Percentiles rank a stretch among this genome's conserved stretches.
Conservation (phyloP, 176 grass and related monocot species). For the Rhynchospora tenuis region DNA sequence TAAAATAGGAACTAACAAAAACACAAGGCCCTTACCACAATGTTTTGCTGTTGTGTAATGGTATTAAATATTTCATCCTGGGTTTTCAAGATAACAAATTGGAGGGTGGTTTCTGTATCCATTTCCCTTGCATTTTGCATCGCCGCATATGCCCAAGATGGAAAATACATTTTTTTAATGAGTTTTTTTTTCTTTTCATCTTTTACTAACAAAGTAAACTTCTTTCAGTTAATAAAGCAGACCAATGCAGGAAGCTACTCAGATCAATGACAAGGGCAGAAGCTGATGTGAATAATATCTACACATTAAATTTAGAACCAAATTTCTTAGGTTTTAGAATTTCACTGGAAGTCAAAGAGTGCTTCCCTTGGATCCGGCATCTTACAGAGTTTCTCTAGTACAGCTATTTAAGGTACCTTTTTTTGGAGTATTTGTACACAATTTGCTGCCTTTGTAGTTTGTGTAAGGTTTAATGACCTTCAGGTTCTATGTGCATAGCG, state of each 20-base stretch:
- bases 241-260: slow-evolving; percentile 13
- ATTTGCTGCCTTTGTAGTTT: background rate
- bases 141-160: background rate
- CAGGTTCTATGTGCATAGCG: background rate
- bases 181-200: background rate
- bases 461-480: background rate
- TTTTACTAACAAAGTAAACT: background rate
- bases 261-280: slow-evolving; percentile 12
- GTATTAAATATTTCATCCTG: background rate
- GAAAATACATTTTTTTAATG: background rate
- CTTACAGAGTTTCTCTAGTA: slow-evolving; percentile 1
- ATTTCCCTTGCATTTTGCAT: background rate
- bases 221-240: slow-evolving; percentile 24
- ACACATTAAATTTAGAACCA: slow-evolving; percentile 9
- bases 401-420: background rate
- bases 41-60: background rate
- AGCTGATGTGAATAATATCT: slow-evolving; percentile 21
- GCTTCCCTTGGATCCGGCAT: slow-evolving; percentile 8
- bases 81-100: background rate
- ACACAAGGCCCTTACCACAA: background rate
- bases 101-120: background rate
- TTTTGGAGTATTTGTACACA: background rate
- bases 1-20: background rate
- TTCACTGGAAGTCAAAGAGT: slow-evolving; percentile 1
- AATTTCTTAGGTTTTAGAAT: slow-evolving; percentile 16